A percentile compares a stretch with the other conserved stretches of the same genome.
These are phyloP conservation scores for Populus nigra DNA, from an alignment of 345 rosid species.

Conservation along the genomic window DNA sequence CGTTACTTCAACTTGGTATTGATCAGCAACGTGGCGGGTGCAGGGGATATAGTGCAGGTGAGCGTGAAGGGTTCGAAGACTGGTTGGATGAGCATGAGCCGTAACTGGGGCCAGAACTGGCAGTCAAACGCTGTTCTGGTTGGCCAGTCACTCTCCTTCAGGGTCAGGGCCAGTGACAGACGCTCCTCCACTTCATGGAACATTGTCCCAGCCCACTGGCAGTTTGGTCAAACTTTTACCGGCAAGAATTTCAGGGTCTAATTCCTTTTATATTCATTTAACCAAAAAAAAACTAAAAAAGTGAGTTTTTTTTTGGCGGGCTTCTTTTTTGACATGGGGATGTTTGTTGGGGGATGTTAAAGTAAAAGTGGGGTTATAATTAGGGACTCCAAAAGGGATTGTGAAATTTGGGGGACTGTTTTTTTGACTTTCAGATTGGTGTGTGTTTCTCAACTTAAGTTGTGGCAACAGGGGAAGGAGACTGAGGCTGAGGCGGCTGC, in stretches of 20 bases:
- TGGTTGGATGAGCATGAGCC: constrained; percentile 80
- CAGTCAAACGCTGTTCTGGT: constrained; percentile 74
- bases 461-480: not conserved
- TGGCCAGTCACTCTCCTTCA: constrained; percentile 84
- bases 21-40: constrained; percentile 89
- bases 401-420: not conserved
- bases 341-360: constrained; percentile 8
- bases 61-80: constrained; percentile 74
- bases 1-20: constrained; percentile 91
- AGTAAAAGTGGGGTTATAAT: not conserved
- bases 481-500: constrained; percentile 44
- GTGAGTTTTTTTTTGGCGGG: too few relatives aligned
- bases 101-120: constrained; percentile 99
- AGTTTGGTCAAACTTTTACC: constrained; percentile 88
- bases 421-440: constrained; percentile 10
- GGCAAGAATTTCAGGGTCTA: constrained; percentile 86
- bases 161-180: constrained; percentile 73
- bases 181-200: constrained; percentile 80
- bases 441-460: not conserved
- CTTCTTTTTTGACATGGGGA: constrained; percentile 1
- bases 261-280: not conserved
- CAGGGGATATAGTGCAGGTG: constrained; percentile 75
- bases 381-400: not conserved
- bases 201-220: constrained; percentile 79
- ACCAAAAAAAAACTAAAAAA: not conserved